Percentiles rank a stretch among this genome's conserved stretches.
These are phyloP conservation scores for Colletotrichum abscissum DNA, from an alignment of 2,329 filamentous ascomycete species.

Conservation along the genomic window DNA sequence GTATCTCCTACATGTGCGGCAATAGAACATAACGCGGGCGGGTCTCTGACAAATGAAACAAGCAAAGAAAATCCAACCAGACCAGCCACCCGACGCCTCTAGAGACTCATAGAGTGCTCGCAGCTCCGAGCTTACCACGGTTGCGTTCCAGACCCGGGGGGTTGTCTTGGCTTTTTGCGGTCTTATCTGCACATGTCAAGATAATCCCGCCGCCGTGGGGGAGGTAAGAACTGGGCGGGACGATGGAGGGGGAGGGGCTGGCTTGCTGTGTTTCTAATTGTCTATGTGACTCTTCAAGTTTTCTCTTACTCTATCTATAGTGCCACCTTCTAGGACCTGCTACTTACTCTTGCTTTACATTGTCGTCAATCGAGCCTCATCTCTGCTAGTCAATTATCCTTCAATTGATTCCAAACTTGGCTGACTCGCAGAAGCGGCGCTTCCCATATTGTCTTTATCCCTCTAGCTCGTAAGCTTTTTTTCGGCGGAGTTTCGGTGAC, in stretches of 20 bases:
- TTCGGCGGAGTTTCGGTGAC: background rate
- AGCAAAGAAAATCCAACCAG: no score
- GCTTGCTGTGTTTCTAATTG: background rate
- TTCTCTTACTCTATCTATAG: background rate
- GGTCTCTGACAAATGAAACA: background rate
- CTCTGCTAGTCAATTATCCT: background rate
- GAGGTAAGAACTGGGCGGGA: background rate
- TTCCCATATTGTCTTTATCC: background rate
- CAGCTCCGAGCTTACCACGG: slow-evolving; percentile 7
- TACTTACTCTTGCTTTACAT: no score
- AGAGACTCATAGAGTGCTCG: background rate
- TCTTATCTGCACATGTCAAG: slow-evolving; percentile 23
- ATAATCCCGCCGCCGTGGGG: slow-evolving; percentile 4
- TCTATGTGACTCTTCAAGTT: background rate
- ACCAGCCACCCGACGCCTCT: background rate
- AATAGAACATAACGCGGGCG: slow-evolving; percentile 2
- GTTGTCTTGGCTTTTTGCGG: background rate
- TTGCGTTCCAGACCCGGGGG: slow-evolving; percentile 11
- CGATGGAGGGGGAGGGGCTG: background rate
- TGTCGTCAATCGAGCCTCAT: background rate
- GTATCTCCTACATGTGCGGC: slow-evolving; percentile 18
- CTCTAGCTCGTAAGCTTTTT: slow-evolving; percentile 6
- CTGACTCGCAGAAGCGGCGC: slow-evolving; percentile 18
- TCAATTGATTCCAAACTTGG: background rate
- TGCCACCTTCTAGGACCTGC: no score